phyloP scores from a whole-genome alignment of 139 green algal genomes.

The Coelastrella sp. region DNA sequence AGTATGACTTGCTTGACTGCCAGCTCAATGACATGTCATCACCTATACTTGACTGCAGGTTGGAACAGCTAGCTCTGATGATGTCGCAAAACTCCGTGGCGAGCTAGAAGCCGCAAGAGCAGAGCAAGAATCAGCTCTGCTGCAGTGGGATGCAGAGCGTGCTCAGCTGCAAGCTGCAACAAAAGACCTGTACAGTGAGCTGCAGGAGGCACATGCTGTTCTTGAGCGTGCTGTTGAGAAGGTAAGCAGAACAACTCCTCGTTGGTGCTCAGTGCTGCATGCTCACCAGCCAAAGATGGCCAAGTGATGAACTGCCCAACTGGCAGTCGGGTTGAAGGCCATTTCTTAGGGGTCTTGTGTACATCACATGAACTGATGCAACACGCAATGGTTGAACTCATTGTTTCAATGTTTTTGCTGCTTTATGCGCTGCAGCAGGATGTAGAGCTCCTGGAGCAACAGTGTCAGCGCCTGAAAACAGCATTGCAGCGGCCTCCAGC shows the following conservation, averaged over 20 bases:
- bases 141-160: constrained; percentile 32
- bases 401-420: not conserved
- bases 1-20: not conserved
- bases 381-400: no score
- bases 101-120: constrained; percentile 18
- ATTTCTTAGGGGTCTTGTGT: no score
- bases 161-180: not conserved
- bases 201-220: not conserved
- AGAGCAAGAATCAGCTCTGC: not conserved
- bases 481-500: not conserved
- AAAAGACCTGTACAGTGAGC: constrained; percentile 16
- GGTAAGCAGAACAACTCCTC: not conserved
- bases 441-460: constrained; percentile 7
- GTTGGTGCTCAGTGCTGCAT: not conserved
- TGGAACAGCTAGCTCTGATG: constrained; percentile 11
- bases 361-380: no score
- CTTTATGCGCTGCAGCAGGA: constrained; percentile 37
- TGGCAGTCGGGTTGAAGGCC: no score
- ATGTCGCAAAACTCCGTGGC: constrained; percentile 5
- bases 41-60: not conserved
- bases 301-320: no score
- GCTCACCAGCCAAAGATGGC: not conserved
- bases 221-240: constrained; percentile 4
- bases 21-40: no score
- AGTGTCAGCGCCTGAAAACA: constrained; percentile 24